Base-by-base conservation (phyloP, 2,329 filamentous ascomycete genomes). In the Mycosphaerelloides madeirae region DNA sequence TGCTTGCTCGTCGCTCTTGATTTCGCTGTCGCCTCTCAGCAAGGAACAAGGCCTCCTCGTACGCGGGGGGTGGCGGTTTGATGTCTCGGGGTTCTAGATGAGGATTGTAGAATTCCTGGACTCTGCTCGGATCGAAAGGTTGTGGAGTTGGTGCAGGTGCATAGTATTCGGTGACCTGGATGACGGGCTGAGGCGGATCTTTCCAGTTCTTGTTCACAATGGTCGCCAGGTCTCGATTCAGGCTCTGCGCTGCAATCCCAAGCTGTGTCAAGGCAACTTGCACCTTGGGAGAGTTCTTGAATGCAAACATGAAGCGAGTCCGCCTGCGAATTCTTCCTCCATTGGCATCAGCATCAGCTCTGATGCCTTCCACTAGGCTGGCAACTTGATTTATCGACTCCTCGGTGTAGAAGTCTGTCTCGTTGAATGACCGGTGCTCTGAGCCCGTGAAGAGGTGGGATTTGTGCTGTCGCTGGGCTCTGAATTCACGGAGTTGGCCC, bases 361-460 rank as follows among this genome's bases (percentile, higher is more conserved):
- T 35, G 5, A 48, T 39, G 6, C 41, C 44, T 22, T 55, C 48
- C 3, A 49, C 38, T 13, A 55, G 41, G 15, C 19, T 38, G 13
- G 50, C 53, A 28, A 55, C 46, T 6, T 28, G 31, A 9, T 25
- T 14, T 11, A 55, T 13, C 11, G 53, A 43, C 18, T 39, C 14
- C 28, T 55, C 50, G 11, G 50, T 48, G 13, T 22, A 13, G 3
- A 31, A n/a, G 15, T 53, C 35, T 3, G 38, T 42, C 12, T 20
- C 38, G 22, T 53, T 44, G 20, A 55, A 38, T 31, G 43, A 31
- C 5, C 16, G 12, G 20, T 53, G 49, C 38, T 55, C 50, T 9
- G 28, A 16, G 7, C 16, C 19, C 16, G 31, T 43, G 6, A 55
- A 40, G 1, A 43, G 22, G 28, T 18, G 25, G 5, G 48, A 49